phyloP scores from a whole-genome alignment of 768 basidiomycete species.

The Ephemerocybe angulata region DNA sequence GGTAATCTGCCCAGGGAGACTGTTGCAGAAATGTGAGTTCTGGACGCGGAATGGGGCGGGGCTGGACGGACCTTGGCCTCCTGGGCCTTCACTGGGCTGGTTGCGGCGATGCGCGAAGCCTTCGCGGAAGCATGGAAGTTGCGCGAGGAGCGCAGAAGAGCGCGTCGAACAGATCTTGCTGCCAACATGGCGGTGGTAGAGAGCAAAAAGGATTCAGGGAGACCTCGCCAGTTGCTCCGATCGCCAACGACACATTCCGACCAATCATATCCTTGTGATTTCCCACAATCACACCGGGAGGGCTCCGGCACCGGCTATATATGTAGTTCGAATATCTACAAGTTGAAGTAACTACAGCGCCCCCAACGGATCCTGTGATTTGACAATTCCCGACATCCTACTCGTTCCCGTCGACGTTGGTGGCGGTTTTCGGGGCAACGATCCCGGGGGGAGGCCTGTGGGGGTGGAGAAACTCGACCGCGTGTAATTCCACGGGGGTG shows the following conservation, averaged over 20 bases:
- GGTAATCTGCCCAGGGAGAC: conserved; percentile 86
- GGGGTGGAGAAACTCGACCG: conserved; percentile 42
- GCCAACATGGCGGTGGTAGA: conserved; percentile 51
- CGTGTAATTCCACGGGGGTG: conserved; percentile 58
- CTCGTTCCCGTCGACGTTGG: conserved; percentile 37
- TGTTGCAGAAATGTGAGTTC: conserved; percentile 40
- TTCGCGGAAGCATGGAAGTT: conserved; percentile 66
- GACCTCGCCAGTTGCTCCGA: conserved; percentile 19
- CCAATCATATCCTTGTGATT: conserved; percentile 44
- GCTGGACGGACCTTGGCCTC: conserved; percentile 63
- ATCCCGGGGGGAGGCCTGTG: conserved; percentile 31
- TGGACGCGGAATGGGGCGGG: conserved; percentile 7
- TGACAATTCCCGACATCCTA: conserved; percentile 25
- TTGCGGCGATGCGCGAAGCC: conserved; percentile 58
- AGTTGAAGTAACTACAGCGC: conserved; percentile 20
- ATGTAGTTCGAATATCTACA: conserved; percentile 11
- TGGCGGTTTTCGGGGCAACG: conserved; percentile 52
- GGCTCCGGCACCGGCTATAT: conserved; percentile 15
- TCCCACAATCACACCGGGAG: conserved; percentile 13
- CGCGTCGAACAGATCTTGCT: conserved; percentile 57
- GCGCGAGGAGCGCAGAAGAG: conserved; percentile 47
- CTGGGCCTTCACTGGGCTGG: conserved; percentile 75
- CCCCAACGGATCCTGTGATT: conserved; percentile 41
- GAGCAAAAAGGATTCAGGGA: conserved; percentile 18
- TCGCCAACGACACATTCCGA: conserved; percentile 28